Base-by-base conservation (phyloP, 148 eudicot genomes). In the Nepenthes gracilis region DNA sequence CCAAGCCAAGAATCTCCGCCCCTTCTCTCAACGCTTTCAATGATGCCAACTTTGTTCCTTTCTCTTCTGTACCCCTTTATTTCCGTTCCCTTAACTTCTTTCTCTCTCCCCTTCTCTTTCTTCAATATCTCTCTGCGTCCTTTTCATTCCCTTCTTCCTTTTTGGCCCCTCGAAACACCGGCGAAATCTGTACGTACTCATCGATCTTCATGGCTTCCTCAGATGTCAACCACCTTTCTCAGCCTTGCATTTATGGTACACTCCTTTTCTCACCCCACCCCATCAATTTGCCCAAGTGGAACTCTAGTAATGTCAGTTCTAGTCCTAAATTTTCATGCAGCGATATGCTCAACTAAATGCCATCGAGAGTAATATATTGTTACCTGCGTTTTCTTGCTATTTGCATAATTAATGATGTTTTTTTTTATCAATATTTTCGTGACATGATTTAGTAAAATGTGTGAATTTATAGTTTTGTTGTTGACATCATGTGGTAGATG, bases 241-340 rank as follows among this genome's bases (percentile, higher is more conserved):
- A 79, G 63, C 86, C 79, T 47, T 79, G 81, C 63, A 72, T 77
- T 50, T 79, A 79, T 60, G 87, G 81, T 77, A 71, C 51, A 14
- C 12, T 6, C 12, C 50, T 47, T 12, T 0, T 57, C 71, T 60
- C 37, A 40, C 60, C 50, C 50, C 50, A 23, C 23, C 23, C 23
- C 23, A 23, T 23, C 23, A 23, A 23, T 23, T 23, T 23, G 23
- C 23, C 23, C 23, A 23, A 23, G 23, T 23, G 23, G 23, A 23
- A 23, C 23, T 23, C 23, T 23, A 23, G 23, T 0, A 23, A 40
- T 8, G 45, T 40, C 4, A 8, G 4, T 40, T 40, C 45, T 40
- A 40, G 45, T 40, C 8, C 6, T 40, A 40, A 40, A 8, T 40
- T 40, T 40, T 0, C 45, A 4, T 40, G 45, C 45, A 3, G 6